phyloP scores from a whole-genome alignment of 495 filamentous ascomycete species.

The Aspergillus leporis region DNA sequence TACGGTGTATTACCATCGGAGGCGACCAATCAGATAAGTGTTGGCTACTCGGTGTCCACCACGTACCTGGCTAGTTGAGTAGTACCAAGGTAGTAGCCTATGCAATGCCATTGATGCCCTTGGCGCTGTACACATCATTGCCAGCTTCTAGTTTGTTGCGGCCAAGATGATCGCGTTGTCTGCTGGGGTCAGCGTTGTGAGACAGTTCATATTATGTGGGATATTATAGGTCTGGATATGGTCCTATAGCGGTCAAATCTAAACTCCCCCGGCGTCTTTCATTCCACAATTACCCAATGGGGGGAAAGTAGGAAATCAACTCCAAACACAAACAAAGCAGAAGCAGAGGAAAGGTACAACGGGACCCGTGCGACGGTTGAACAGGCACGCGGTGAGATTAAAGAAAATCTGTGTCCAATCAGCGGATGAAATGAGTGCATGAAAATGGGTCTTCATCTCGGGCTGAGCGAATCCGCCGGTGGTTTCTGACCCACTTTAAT shows the following conservation, averaged over 20 bases:
- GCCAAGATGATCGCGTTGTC: no score
- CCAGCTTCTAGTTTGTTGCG: no score
- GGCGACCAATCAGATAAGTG: neutral
- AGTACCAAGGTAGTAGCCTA: no score
- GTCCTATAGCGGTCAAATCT: no score
- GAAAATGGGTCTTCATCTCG: constrained; percentile 1
- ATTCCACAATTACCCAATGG: neutral
- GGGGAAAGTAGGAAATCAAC: neutral
- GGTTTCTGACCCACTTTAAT: constrained; percentile 1
- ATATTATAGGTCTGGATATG: no score
- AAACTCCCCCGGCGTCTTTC: no score
- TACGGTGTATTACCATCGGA: neutral
- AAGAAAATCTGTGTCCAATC: neutral
- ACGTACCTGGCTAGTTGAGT: neutral
- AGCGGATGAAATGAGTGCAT: neutral
- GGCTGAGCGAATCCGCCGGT: neutral
- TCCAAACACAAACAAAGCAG: neutral
- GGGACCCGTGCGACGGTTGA: neutral
- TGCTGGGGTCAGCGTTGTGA: no score
- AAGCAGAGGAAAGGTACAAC: neutral
- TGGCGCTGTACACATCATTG: no score
- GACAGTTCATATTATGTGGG: no score
- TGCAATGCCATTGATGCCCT: no score
- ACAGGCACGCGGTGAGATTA: constrained; percentile 8
- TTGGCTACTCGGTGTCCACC: neutral